phyloP scores from a whole-genome alignment of 139 green algal genomes.

The Closterium sp. region DNA sequence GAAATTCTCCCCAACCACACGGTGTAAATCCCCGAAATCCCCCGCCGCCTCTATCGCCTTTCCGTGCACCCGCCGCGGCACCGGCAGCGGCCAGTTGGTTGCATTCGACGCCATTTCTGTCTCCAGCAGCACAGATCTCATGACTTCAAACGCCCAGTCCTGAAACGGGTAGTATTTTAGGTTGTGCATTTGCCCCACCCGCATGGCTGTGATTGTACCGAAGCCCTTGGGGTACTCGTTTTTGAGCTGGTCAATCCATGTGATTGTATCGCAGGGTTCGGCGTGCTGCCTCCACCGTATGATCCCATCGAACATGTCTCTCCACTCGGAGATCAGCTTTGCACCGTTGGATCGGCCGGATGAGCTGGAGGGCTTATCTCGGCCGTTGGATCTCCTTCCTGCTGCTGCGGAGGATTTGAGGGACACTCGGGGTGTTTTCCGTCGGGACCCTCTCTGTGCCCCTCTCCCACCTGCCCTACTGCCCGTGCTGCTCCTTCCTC shows the following conservation, averaged over 20 bases:
- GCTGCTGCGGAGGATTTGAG: neutral
- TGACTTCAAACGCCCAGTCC: neutral
- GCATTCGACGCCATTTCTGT: neutral
- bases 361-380: neutral
- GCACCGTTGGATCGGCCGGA: neutral
- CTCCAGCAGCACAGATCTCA: neutral
- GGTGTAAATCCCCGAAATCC: neutral
- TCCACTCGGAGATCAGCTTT: neutral
- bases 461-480: neutral
- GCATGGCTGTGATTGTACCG: neutral
- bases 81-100: neutral
- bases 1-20: neutral
- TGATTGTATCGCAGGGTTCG: neutral
- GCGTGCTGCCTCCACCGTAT: neutral
- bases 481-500: neutral
- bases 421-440: neutral
- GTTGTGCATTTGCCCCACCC: neutral
- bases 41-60: neutral
- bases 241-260: constrained; percentile 10
- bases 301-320: neutral
- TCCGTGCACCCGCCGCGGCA: neutral
- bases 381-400: neutral
- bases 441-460: neutral
- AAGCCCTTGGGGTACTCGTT: neutral
- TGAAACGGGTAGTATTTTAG: neutral